These are phyloP conservation scores for Arabidopsis suecica DNA, from an alignment of 345 rosid species.

Conservation along the genomic window DNA sequence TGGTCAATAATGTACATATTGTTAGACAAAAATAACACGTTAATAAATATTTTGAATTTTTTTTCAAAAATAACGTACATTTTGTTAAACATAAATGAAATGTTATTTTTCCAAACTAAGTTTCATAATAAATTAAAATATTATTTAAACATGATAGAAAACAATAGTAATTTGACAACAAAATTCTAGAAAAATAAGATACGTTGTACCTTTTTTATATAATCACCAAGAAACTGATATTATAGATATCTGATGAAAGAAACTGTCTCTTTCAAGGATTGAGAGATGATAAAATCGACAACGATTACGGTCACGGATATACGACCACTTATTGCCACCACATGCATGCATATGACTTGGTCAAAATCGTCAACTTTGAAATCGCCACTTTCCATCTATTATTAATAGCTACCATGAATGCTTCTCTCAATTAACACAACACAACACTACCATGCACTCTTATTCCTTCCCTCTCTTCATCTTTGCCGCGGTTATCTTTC, in stretches of 20 bases:
- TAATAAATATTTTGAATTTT: too few relatives aligned
- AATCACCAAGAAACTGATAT: too few relatives aligned
- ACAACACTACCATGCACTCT: background rate
- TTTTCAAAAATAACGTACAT: background rate
- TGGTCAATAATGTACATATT: background rate
- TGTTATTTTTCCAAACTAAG: background rate
- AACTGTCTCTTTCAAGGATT: background rate
- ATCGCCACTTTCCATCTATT: background rate
- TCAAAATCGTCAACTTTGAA: background rate
- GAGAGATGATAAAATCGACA: background rate
- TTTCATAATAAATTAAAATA: too few relatives aligned
- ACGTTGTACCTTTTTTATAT: too few relatives aligned
- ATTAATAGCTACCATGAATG: background rate
- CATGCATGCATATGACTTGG: background rate
- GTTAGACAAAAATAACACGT: background rate
- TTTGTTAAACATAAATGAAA: background rate
- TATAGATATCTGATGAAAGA: too few relatives aligned
- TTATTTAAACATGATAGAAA: background rate
- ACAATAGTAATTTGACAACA: too few relatives aligned
- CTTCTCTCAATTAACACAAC: background rate
- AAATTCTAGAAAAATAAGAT: background rate
- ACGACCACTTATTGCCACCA: background rate
- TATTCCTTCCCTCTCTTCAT: background rate
- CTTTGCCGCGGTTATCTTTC: background rate
- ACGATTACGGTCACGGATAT: background rate